Percentiles rank a stretch among this genome's conserved stretches.
phyloP scores from a whole-genome alignment of 192 early-diverging fungal genomes.

The Backusella westeae region DNA sequence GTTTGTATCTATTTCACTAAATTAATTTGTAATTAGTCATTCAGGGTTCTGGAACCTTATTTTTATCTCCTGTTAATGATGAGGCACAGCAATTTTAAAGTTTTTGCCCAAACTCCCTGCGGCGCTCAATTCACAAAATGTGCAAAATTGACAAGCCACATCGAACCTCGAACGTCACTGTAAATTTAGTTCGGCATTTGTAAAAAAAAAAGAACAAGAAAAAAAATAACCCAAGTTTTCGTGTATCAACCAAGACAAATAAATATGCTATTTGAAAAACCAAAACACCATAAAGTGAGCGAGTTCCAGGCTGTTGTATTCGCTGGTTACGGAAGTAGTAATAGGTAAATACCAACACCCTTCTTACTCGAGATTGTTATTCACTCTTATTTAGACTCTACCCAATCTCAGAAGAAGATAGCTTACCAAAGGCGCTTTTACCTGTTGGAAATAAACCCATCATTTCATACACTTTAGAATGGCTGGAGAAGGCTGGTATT shows the following conservation, averaged over 20 bases:
- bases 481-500: constrained; percentile 88
- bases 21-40: background rate
- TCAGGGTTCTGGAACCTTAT: background rate
- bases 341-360: constrained; percentile 40
- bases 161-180: background rate
- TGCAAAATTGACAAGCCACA: background rate
- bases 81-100: background rate
- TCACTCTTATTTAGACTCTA: constrained; percentile 51
- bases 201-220: background rate
- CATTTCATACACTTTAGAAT: constrained; percentile 90
- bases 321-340: constrained; percentile 58
- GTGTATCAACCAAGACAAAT: background rate
- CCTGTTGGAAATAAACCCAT: constrained; percentile 95
- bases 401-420: constrained; percentile 77
- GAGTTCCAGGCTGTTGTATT: constrained; percentile 73
- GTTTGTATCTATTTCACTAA: background rate
- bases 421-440: constrained; percentile 89
- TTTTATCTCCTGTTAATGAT: background rate
- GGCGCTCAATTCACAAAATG: background rate
- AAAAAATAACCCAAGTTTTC: background rate
- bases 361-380: background rate
- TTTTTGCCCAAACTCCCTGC: background rate
- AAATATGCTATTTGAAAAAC: constrained; percentile 32
- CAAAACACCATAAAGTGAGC: constrained; percentile 37
- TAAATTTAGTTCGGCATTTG: background rate